Percentiles rank a stretch among this genome's conserved stretches.
Evolutionary conservation across 495 filamentous ascomycete species (phyloP).

Genomic region (Neurospora cerealis): DNA sequence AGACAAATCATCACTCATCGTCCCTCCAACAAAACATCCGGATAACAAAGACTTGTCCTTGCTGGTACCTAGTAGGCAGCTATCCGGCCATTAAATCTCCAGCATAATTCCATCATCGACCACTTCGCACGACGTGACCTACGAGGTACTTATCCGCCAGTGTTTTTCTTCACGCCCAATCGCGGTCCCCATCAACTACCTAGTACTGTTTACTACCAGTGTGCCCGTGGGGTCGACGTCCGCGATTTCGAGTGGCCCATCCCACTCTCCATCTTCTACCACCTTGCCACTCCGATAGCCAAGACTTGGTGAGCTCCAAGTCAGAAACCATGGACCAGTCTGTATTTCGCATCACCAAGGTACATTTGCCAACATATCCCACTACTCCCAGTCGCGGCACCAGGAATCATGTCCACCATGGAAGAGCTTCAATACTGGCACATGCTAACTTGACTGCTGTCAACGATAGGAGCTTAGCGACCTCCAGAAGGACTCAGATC

Average conservation of each 20-base stretch:
- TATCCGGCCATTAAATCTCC: not conserved
- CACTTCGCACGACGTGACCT: not conserved
- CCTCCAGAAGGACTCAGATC: slow-evolving; percentile 66
- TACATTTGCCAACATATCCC: slow-evolving; percentile 33
- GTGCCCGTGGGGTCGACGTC: not conserved
- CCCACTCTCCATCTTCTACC: not conserved
- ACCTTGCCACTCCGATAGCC: not conserved
- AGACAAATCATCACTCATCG: not conserved
- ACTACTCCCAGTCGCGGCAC: not conserved
- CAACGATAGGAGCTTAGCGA: slow-evolving; percentile 63
- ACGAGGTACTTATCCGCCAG: not conserved
- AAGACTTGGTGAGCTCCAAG: slow-evolving; percentile 5
- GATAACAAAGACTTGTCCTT: not conserved
- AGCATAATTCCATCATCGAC: not conserved
- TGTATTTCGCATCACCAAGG: slow-evolving; percentile 70
- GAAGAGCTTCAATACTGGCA: slow-evolving; percentile 29
- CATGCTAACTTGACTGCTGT: slow-evolving; percentile 13
- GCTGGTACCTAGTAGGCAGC: not conserved
- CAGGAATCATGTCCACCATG: slow-evolving; percentile 1
- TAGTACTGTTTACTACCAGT: not conserved
- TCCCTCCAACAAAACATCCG: not conserved
- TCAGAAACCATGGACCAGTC: slow-evolving; percentile 61
- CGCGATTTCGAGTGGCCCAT: not conserved
- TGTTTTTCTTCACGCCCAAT: not conserved
- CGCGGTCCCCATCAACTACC: not conserved